Conservation (phyloP, 106 monocot genomes). For the Dioscorea dumetorum region DNA sequence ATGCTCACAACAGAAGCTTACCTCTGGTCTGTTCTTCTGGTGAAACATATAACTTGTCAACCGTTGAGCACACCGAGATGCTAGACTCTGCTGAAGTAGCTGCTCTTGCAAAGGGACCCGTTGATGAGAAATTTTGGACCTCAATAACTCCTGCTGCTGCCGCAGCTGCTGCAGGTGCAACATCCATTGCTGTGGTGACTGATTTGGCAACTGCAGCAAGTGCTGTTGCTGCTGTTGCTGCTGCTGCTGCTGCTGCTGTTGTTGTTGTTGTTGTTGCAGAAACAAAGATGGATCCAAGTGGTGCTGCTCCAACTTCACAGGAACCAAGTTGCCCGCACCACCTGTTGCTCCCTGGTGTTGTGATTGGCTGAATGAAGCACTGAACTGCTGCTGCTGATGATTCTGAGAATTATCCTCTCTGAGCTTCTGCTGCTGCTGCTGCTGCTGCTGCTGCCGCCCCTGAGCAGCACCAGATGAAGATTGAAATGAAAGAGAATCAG, state of each 20-base stretch:
- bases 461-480: constrained; percentile 2
- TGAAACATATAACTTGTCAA: constrained; percentile 92
- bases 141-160: constrained; percentile 13
- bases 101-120: constrained; percentile 34
- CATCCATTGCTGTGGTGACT: constrained; percentile 19
- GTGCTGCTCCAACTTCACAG: constrained; percentile 33
- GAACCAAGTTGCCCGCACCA: constrained; percentile 15
- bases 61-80: constrained; percentile 67
- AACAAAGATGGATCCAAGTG: constrained; percentile 24
- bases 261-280: constrained; percentile 36
- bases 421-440: not conserved
- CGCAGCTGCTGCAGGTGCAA: constrained; percentile 26
- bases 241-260: constrained; percentile 26
- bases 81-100: constrained; percentile 26
- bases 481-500: not conserved
- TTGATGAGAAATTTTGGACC: constrained; percentile 18
- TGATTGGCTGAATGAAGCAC: constrained; percentile 16
- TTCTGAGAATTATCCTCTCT: constrained; percentile 8
- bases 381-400: constrained; percentile 25
- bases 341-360: constrained; percentile 21
- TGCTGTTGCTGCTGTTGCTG: no score
- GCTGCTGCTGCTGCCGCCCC: constrained; percentile 8
- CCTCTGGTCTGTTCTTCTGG: constrained; percentile 78
- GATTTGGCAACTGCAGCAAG: no score
- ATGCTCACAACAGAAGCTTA: constrained; percentile 13